Evolutionary conservation across 192 early-diverging fungal genomes (phyloP), one percentile per base, ranked within the genome.

Genomic region (Allomyces javanicus): DNA sequence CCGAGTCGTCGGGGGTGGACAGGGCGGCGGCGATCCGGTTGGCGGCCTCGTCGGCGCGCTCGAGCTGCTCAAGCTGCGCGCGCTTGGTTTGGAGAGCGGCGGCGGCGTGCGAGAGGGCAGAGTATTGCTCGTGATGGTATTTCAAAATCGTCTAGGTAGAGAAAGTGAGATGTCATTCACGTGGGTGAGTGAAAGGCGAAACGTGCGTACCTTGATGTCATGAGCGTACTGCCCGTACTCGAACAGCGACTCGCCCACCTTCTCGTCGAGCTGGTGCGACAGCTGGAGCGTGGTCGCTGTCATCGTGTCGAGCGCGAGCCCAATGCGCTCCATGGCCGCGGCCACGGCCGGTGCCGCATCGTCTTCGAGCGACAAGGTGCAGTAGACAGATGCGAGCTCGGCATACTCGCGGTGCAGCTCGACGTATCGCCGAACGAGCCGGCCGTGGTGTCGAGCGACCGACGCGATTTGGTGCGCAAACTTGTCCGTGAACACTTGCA

Each of bases 291-390:
- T 89, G 27, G 86, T 81, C 22, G 85, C 81, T 66, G 86, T 87
- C 10, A 87, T 88, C 44, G 85, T 84, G 71, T 99, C 96, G 1
- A 90, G 79, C 0, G 94, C 92, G 71, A 92, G 88, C 3, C 96
- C 96, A 23, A 92, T 76, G 65, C 85, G 81, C 71, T 99, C 96
- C 69, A 97, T 87, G 0, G 89, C 87, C 25, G 86, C 85, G 0
- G 88, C 83, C 19, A 99, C 77, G 1, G 75, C 76, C 0, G 76
- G 78, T 43, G 65, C 69, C 66, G 2, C 33, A 40, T 40, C 33
- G 7, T 97, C 93, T 66, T 85, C 84, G 40, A 99, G 79, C 63
- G 94, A 96, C 75, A 96, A 96, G 23, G 86, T 92, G 68, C 97
- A 97, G 73, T 94, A 92, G 2, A 85, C 79, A 2, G 90, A 91